Evolutionary conservation across 495 filamentous ascomycete genomes (phyloP).

Genomic region (Parmelia sp.): DNA sequence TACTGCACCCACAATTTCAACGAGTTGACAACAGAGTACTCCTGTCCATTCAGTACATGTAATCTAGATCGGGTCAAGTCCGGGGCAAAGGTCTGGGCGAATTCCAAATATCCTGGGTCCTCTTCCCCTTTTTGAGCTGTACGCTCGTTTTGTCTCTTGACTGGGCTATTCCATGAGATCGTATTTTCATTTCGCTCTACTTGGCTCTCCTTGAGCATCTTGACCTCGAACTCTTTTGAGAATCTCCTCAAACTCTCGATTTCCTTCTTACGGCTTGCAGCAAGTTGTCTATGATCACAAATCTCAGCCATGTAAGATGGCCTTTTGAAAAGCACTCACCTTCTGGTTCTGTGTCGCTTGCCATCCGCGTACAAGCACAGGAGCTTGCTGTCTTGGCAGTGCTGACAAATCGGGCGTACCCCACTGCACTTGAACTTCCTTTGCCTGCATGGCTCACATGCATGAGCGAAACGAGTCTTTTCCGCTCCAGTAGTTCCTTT

Average conservation of each 20-base stretch:
- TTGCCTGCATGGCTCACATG: constrained; percentile 65
- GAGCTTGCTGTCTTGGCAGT: constrained; percentile 48
- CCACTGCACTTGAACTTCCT: constrained; percentile 61
- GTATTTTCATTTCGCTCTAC: too few species aligned
- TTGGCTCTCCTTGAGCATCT: too few species aligned
- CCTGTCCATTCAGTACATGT: not conserved
- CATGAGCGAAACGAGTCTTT: constrained; percentile 31
- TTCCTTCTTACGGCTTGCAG: too few species aligned
- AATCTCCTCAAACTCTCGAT: too few species aligned
- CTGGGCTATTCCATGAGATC: too few species aligned
- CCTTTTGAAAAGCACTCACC: constrained; percentile 33
- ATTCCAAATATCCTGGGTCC: too few species aligned
- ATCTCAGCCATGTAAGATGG: constrained; percentile 18
- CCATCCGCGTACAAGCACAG: constrained; percentile 50
- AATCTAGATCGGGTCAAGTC: not conserved
- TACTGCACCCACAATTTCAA: not conserved
- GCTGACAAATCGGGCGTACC: constrained; percentile 49
- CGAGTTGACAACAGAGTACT: not conserved
- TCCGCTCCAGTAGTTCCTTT: constrained; percentile 18
- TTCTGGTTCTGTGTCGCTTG: constrained; percentile 52
- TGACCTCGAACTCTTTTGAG: too few species aligned
- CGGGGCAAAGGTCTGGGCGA: too few species aligned
- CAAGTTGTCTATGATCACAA: constrained; percentile 33
- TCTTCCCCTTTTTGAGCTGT: too few species aligned
- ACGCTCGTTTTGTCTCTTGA: too few species aligned